Evolutionary conservation across 306 rosid species (phyloP), one percentile per base, ranked within the genome.

Genomic region (Gastrolobium villosum): DNA sequence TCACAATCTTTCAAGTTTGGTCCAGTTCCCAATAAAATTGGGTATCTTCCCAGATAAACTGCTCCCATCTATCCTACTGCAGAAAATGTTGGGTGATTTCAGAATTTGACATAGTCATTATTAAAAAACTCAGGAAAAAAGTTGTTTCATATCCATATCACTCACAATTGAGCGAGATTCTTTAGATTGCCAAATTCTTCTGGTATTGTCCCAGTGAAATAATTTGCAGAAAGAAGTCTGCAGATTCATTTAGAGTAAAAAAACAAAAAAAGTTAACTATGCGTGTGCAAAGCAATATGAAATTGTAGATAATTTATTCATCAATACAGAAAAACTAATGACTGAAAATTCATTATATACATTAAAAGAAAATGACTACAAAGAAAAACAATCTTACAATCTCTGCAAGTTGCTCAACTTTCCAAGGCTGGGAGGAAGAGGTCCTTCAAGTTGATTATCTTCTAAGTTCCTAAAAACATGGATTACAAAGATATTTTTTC

Each of bases 61-160:
- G 83, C 65, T 91, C 54, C 97, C 98, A 84, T 89, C 94, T 67
- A 91, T 87, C 82, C 89, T 79, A 83, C 98, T 91, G 88, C 86
- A 81, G 62, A 78, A 77, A 44, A 65, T 39, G 66, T 70, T 35
- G 57, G 55, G 60, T 34, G 10, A 65, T 68, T 60, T 56, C 49
- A 50, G 53, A 52, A 83, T 82, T 55, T 8, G 60, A 45, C 46
- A 15, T 14, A 55, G 8, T 31, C 20, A 31, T 0, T 45, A 7
- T 0, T 50, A 4, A 7, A 59, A 13, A 36, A 15, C 30, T n/a
- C 14, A 37, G 56, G 5, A 13, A 45, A 52, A 28, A 5, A 49
- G 5, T 53, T 46, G 7, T 4, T 32, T 61, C 5, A 61, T n/a
- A 46, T 49, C n/a, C 65, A 59, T 37, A 75, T 75, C 48, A 84